phyloP scores from a whole-genome alignment of 2,329 filamentous ascomycete genomes.

The Fusarium sp. region DNA sequence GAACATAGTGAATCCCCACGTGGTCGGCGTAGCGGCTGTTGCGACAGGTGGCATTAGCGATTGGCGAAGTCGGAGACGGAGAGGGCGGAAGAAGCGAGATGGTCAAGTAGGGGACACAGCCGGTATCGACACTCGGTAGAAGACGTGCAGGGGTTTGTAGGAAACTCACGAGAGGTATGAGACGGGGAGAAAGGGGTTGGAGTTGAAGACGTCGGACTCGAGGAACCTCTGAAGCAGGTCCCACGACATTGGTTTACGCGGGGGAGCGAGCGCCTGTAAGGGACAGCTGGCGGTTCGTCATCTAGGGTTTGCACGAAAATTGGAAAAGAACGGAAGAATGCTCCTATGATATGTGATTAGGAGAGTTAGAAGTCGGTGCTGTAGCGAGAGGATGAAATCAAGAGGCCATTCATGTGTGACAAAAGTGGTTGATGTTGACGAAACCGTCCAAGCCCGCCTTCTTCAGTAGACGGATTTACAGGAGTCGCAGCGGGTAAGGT shows the following conservation, averaged over 20 bases:
- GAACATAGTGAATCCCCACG: slow-evolving; percentile 89
- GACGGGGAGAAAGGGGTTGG: slow-evolving; percentile 88
- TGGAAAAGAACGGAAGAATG: slow-evolving; percentile 16
- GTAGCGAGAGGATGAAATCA: slow-evolving; percentile 23
- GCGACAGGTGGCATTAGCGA: slow-evolving; percentile 47
- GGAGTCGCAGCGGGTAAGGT: slow-evolving; percentile 36
- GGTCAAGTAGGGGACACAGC: neutral
- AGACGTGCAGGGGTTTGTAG: slow-evolving; percentile 8
- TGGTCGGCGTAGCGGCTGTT: slow-evolving; percentile 86
- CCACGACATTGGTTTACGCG: slow-evolving; percentile 75
- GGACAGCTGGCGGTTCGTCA: slow-evolving; percentile 54
- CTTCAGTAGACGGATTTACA: slow-evolving; percentile 34
- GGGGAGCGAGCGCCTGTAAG: slow-evolving; percentile 49
- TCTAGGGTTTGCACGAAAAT: slow-evolving; percentile 49
- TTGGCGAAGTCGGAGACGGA: slow-evolving; percentile 38
- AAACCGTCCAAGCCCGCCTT: slow-evolving; percentile 21
- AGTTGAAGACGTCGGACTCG: slow-evolving; percentile 94
- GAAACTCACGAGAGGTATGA: slow-evolving; percentile 84
- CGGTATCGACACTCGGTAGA: slow-evolving; percentile 1
- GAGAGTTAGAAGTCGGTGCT: slow-evolving; percentile 6
- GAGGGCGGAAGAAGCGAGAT: slow-evolving; percentile 20
- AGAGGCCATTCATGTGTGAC: slow-evolving; percentile 32
- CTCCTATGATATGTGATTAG: slow-evolving; percentile 10
- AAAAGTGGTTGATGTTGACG: slow-evolving; percentile 30
- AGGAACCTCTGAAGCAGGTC: slow-evolving; percentile 90